A percentile compares a stretch with the other conserved stretches of the same genome.
Evolutionary conservation across 1,284 basidiomycete species (phyloP).

Genomic region (Apiotrichum sp.): DNA sequence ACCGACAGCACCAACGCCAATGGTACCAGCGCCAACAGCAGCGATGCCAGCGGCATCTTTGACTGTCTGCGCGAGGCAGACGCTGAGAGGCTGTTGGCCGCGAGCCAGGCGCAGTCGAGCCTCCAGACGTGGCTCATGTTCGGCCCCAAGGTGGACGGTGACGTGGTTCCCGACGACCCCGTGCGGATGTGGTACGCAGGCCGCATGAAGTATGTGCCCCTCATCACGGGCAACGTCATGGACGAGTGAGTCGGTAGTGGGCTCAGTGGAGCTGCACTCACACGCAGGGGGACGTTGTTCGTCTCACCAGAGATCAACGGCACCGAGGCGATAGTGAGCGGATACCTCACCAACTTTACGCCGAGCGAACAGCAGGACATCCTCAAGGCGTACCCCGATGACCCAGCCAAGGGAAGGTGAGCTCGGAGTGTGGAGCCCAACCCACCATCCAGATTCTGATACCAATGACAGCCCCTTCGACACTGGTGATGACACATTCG

Average conservation of each 20-base stretch:
- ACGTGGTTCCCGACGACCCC: slow-evolving; percentile 38
- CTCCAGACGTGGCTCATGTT: neutral
- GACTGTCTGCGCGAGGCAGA: neutral
- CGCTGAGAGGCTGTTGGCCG: neutral
- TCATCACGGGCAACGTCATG: slow-evolving; percentile 40
- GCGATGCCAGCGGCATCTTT: neutral
- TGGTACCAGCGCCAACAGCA: no score
- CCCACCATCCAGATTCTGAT: no score
- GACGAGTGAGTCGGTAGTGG: slow-evolving; percentile 34
- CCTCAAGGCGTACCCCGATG: slow-evolving; percentile 13
- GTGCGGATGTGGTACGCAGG: slow-evolving; percentile 29
- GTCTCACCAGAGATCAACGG: neutral
- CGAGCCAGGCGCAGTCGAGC: neutral
- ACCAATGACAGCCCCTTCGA: slow-evolving; percentile 27
- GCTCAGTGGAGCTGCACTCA: neutral
- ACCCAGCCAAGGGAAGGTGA: slow-evolving; percentile 5
- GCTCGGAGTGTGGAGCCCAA: slow-evolving; percentile 7
- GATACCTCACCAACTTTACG: neutral
- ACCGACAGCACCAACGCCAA: no score
- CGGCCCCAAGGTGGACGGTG: slow-evolving; percentile 38
- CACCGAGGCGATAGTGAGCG: neutral
- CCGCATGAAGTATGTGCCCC: slow-evolving; percentile 37
- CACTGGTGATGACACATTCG: slow-evolving; percentile 43
- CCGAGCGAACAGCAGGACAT: neutral
- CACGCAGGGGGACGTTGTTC: neutral